Conservation (phyloP, 306 rosid genomes). For the Pyrus bretschneideri region DNA sequence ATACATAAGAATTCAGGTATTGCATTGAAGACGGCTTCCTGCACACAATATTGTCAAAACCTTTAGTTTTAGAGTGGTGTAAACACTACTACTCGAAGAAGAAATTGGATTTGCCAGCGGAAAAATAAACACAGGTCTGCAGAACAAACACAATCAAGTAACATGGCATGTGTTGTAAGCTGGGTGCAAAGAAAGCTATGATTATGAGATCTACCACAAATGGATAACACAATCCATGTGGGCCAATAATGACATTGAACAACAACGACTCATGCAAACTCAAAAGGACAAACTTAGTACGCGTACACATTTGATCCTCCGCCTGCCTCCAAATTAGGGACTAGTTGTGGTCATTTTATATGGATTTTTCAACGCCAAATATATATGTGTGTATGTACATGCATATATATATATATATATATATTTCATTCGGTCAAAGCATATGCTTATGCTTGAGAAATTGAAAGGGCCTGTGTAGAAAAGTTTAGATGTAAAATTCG, state of each 20-base stretch:
- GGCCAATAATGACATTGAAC: background rate
- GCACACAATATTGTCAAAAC: background rate
- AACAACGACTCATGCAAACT: background rate
- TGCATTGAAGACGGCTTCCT: background rate
- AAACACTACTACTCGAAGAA: background rate
- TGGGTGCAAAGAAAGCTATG: background rate
- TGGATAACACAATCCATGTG: constrained; percentile 11
- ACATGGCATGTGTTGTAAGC: constrained; percentile 1
- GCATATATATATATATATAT: too few species aligned
- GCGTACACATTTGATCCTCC: constrained; percentile 4
- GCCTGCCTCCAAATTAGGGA: background rate
- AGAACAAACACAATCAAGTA: background rate
- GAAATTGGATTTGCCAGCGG: background rate
- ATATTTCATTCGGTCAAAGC: background rate
- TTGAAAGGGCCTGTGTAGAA: background rate
- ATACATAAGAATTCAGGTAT: background rate
- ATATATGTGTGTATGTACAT: too few species aligned
- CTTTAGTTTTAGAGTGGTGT: background rate
- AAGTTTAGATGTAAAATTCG: background rate
- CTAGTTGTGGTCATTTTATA: background rate
- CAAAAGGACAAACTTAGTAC: background rate
- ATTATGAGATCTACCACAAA: background rate
- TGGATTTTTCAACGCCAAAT: background rate
- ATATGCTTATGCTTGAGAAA: background rate
- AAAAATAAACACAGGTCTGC: background rate